Evolutionary conservation across 192 early-diverging fungal species (phyloP), one percentile per base, ranked within the genome.

Genomic region (Gonapodya sp.): DNA sequence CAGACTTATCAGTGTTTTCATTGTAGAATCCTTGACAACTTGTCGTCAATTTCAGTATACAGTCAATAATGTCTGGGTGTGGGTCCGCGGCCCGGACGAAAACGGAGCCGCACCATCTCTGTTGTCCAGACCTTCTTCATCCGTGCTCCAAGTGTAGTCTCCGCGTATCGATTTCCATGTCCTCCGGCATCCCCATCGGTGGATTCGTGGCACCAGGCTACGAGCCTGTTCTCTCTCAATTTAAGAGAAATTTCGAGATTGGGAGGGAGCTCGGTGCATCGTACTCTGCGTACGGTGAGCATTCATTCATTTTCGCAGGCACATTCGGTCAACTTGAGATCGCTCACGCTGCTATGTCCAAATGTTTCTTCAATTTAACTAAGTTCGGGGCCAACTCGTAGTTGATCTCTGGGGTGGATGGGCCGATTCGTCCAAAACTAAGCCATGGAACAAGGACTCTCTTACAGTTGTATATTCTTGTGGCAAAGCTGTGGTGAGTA

Each of bases 361-460:
- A n/a, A n/a, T n/a, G n/a, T n/a, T n/a, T n/a, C n/a, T n/a, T n/a
- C n/a, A n/a, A n/a, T n/a, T n/a, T n/a, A n/a, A n/a, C n/a, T n/a
- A n/a, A n/a, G 83, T 78, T 30, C 64, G 64, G 64, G 89, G 89
- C 1, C 78, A 87, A 34, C 84, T 85, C 0, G 89, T 93, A 18
- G 86, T 92, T 1, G 89, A 93, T 75, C 36, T 94, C 16, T 84
- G 81, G 78, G 91, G 91, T 24, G 93, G 93, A 31, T 88, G 81
- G 83, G 91, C 84, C 73, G 84, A 77, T 34, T 8, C 8, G 31
- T 16, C 75, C 75, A 2, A 31, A 33, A 77, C 75, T 14, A 18
- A 34, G 30, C 18, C 18, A 2, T 77, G 16, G 18, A 34, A 31
- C 75, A 33, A 33, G 18, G 75, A 77, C 75, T 31, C 75, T 8